Conservation (phyloP, 805 yeast species). For the Candida tibetensis region DNA sequence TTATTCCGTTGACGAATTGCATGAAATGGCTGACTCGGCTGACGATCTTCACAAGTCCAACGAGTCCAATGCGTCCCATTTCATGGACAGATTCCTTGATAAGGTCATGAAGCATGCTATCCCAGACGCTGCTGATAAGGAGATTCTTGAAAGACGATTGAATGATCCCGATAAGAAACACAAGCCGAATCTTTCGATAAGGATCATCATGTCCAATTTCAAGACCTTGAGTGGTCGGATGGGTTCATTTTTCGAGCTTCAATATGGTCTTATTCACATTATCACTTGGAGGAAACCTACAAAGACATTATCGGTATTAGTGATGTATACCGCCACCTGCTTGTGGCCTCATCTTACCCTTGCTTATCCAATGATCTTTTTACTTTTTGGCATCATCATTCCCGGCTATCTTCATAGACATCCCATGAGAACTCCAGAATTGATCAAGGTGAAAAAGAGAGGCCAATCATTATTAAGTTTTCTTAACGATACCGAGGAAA, state of each 20-base stretch:
- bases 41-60: neutral
- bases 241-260: conserved; percentile 56
- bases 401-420: conserved; percentile 72
- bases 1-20: neutral
- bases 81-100: conserved; percentile 57
- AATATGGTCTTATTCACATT: conserved; percentile 57
- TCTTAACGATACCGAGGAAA: conserved; percentile 28
- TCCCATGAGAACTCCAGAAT: conserved; percentile 49
- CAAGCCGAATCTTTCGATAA: conserved; percentile 56
- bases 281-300: conserved; percentile 76
- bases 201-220: conserved; percentile 55
- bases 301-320: conserved; percentile 58
- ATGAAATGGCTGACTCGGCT: neutral
- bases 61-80: conserved; percentile 32
- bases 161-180: conserved; percentile 44
- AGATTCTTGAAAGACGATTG: conserved; percentile 38
- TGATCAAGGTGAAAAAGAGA: conserved; percentile 44
- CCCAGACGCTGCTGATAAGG: conserved; percentile 50
- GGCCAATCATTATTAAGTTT: conserved; percentile 54
- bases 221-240: conserved; percentile 53
- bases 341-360: conserved; percentile 68
- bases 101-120: conserved; percentile 49
- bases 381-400: conserved; percentile 57
- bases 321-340: conserved; percentile 64
- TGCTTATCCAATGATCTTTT: conserved; percentile 56